Evolutionary conservation across 73 alveolate genomes (phyloP), one percentile per base, ranked within the genome.

Genomic region (Blepharisma japonicum): DNA sequence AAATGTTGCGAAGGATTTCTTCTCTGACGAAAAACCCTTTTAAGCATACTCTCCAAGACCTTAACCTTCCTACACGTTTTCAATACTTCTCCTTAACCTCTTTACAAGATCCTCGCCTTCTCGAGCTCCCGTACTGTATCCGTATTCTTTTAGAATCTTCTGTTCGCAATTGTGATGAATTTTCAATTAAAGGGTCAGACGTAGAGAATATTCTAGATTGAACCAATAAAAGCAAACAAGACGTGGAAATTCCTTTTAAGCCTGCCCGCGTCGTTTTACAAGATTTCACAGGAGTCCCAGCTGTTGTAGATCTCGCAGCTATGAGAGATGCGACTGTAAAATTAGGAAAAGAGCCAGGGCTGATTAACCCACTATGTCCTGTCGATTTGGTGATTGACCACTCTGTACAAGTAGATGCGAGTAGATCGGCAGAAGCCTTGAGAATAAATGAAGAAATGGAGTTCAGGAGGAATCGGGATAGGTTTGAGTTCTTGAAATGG

Each of bases 281-380:
- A 90, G 98, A 92, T 74, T 87, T 92, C 90, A 89, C 98, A 83
- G 92, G 98, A 48, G 98, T 92, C 25, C 98, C 98, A 45, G 94
- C 94, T 54, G 95, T 89, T 32, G 98, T 92, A 38, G 98, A 92
- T 55, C 82, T 92, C 42, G 98, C 98, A 18, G 98, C 98, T 20
- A 92, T 92, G 98, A 86, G 98, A 67, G 94, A 91, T 55, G 93
- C 95, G 55, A 89, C 88, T 82, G 71, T 68, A 71, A 77, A 88
- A 67, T 79, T 92, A 79, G 98, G 98, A 6, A 92, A 92, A 47
- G 96, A 92, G 74, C 91, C 96, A 0, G 68, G 77, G 50, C 80
- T 82, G 77, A 92, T 92, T 72, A 92, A 92, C 86, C 98, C 98
- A 20, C 82, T 88, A 32, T 82, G 91, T 56, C 94, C 93, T 51